These are phyloP conservation scores for Aureobasidium sp. DNA, from an alignment of 2,329 filamentous ascomycete species.

Conservation along the genomic window DNA sequence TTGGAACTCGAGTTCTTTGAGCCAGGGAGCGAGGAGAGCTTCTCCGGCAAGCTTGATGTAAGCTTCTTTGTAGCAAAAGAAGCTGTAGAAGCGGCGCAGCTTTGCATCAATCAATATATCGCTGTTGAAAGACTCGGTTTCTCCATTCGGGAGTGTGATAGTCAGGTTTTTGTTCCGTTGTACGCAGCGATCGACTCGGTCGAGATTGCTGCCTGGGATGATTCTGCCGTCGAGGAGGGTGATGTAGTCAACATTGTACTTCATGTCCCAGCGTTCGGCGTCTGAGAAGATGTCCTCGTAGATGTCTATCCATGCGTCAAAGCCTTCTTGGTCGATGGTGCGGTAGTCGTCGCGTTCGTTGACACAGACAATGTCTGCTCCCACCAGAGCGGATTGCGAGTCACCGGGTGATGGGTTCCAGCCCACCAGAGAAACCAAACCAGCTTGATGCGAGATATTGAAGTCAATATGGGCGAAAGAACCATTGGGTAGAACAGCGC, in stretches of 20 bases:
- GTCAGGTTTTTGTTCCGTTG: conserved; percentile 32
- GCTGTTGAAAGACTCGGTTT: conserved; percentile 33
- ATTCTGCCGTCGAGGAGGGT: conserved; percentile 39
- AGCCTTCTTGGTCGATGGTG: conserved; percentile 54
- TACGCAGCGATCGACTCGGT: conserved; percentile 38
- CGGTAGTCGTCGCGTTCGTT: conserved; percentile 60
- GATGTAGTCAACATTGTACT: conserved; percentile 43
- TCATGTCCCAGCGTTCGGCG: conserved; percentile 57
- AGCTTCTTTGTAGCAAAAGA: conserved; percentile 73
- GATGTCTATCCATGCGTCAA: conserved; percentile 61
- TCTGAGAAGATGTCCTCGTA: conserved; percentile 63
- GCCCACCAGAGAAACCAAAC: conserved; percentile 63
- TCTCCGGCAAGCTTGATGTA: conserved; percentile 81
- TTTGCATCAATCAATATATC: conserved; percentile 52
- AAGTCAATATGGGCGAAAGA: conserved; percentile 50
- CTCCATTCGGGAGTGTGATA: conserved; percentile 31
- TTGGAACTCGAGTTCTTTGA: conserved; percentile 62
- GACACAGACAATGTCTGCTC: conserved; percentile 70
- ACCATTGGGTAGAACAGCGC: conserved; percentile 39
- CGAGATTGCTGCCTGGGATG: conserved; percentile 34
- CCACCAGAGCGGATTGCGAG: conserved; percentile 37
- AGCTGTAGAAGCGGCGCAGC: conserved; percentile 65
- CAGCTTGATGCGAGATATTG: conserved; percentile 74
- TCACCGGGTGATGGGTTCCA: conserved; percentile 23
- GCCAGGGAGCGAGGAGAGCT: conserved; percentile 66